Conservation (phyloP, 1,284 basidiomycete genomes). For the Trametes versicolor region DNA sequence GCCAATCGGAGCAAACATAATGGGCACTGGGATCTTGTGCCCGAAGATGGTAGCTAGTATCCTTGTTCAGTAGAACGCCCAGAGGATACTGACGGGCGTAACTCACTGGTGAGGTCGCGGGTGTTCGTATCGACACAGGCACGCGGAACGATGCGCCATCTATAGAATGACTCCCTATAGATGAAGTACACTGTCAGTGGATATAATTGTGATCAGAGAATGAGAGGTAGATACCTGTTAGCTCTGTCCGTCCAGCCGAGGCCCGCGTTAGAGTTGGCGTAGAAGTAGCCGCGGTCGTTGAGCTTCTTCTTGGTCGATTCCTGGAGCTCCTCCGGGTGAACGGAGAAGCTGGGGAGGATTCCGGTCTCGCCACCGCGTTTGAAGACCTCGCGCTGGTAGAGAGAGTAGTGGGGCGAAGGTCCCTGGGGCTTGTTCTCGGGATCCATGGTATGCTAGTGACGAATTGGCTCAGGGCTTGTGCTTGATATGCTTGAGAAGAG, state of each 20-base stretch:
- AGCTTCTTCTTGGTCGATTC: constrained; percentile 61
- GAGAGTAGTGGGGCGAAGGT: constrained; percentile 63
- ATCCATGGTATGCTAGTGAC: constrained; percentile 49
- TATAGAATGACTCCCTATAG: constrained; percentile 57
- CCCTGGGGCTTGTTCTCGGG: constrained; percentile 61
- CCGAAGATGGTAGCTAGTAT: constrained; percentile 59
- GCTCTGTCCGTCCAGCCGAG: constrained; percentile 64
- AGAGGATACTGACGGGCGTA: too few relatives aligned
- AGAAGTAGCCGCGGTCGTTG: constrained; percentile 61
- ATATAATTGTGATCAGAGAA: background rate
- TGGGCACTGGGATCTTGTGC: constrained; percentile 60
- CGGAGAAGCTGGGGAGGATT: constrained; percentile 49
- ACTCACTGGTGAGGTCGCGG: constrained; percentile 60
- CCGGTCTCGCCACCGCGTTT: constrained; percentile 54
- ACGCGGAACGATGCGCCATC: constrained; percentile 62
- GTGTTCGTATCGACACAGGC: constrained; percentile 68
- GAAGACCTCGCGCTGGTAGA: constrained; percentile 65
- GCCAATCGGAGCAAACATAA: constrained; percentile 66
- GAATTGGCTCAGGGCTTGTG: background rate
- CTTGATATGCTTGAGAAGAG: background rate
- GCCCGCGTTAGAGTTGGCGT: constrained; percentile 67
- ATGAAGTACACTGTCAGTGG: background rate
- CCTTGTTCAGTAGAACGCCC: background rate
- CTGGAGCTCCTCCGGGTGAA: constrained; percentile 60
- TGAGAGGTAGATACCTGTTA: constrained; percentile 50